These are phyloP conservation scores for Solanum megistacrolobum DNA, from an alignment of 257 asterid genomes.

Conservation along the genomic window DNA sequence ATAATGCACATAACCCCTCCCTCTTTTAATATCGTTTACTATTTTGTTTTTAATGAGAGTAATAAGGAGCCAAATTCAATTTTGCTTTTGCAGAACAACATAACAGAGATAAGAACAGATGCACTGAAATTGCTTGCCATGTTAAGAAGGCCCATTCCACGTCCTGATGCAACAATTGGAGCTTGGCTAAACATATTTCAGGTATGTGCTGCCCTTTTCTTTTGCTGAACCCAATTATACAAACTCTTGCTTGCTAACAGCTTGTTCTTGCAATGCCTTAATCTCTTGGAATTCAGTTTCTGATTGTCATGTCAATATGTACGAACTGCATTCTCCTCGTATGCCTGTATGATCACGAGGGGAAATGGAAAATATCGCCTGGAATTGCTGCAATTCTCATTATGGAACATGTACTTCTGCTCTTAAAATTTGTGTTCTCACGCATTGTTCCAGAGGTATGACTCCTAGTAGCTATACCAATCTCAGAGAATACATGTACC, in stretches of 20 bases:
- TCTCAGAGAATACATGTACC: not conserved
- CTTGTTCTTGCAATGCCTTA: not conserved
- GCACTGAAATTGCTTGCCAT: conserved; percentile 80
- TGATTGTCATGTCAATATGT: conserved; percentile 80
- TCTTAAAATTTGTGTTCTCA: conserved; percentile 77
- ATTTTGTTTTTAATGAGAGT: not conserved
- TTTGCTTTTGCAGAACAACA: conserved; percentile 49
- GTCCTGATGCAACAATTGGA: conserved; percentile 76
- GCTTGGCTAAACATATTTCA: conserved; percentile 97
- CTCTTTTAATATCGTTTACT: not conserved
- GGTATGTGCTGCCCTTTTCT: conserved; percentile 23
- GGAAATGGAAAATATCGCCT: conserved; percentile 76
- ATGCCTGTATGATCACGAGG: conserved; percentile 75
- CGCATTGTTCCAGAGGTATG: conserved; percentile 83
- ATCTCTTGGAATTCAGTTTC: conserved; percentile 47
- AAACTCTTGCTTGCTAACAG: not conserved
- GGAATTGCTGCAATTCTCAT: conserved; percentile 86
- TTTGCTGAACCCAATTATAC: not conserved
- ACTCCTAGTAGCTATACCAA: not conserved
- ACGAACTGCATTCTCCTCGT: conserved; percentile 75
- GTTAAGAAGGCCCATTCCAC: conserved; percentile 89
- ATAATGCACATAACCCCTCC: not conserved
- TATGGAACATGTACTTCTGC: conserved; percentile 81
- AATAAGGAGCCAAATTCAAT: not conserved
- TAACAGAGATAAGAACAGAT: conserved; percentile 88